These are phyloP conservation scores for Calvatia gigantea DNA, from an alignment of 768 basidiomycete species.

Conservation along the genomic window DNA sequence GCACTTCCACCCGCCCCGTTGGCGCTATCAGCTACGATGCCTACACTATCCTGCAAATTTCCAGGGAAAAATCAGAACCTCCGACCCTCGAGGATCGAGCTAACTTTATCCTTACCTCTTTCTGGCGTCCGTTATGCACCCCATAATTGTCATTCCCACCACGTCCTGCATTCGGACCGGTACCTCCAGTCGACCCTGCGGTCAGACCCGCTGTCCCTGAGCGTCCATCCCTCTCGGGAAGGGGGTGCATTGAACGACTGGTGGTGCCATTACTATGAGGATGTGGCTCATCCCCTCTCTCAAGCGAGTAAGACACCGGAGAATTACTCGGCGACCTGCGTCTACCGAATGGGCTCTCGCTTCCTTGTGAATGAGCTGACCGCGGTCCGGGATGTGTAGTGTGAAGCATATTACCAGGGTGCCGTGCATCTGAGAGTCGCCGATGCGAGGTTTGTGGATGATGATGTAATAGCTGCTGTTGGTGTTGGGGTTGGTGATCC, in stretches of 20 bases:
- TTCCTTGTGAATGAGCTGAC: conserved; percentile 27
- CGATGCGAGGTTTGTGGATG: conserved; percentile 23
- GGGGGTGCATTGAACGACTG: conserved; percentile 14
- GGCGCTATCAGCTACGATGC: conserved; percentile 7
- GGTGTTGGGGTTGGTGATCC: conserved; percentile 17
- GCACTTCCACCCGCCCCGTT: conserved; percentile 16
- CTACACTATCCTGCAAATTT: conserved; percentile 10
- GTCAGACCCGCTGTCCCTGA: conserved; percentile 12
- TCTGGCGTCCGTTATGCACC: conserved; percentile 17
- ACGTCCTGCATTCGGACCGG: conserved; percentile 18
- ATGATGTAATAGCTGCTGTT: conserved; percentile 18
- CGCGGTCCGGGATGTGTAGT: conserved; percentile 22
- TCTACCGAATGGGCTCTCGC: conserved; percentile 18
- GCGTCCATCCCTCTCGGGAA: conserved; percentile 18
- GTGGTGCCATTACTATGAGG: conserved; percentile 22
- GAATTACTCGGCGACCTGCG: conserved; percentile 25
- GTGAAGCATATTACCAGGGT: conserved; percentile 17
- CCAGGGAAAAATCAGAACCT: conserved; percentile 5
- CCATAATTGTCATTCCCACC: conserved; percentile 18
- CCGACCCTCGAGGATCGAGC: conserved; percentile 8
- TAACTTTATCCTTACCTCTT: conserved; percentile 14
- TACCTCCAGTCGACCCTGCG: conserved; percentile 15
- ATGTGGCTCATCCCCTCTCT: conserved; percentile 33
- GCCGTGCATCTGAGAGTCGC: conserved; percentile 31
- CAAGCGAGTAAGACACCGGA: conserved; percentile 27